Base-by-base conservation (phyloP, 352 stramenopile genomes). In the Globisporangium takayamanum region DNA sequence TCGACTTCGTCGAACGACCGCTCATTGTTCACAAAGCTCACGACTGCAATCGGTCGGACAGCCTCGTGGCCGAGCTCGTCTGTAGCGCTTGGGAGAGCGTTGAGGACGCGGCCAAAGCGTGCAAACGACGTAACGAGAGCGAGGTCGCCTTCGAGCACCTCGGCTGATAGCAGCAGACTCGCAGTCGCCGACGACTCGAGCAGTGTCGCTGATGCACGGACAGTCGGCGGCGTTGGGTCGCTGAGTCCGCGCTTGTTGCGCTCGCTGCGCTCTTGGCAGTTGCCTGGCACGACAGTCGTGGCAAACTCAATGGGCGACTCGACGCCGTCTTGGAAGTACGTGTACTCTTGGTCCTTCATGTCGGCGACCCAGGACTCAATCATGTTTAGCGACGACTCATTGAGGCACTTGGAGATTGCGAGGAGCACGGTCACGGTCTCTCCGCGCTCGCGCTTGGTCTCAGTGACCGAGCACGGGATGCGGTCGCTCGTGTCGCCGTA, bases 361-460 rank as follows among this genome's bases (percentile, higher is more conserved):
- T 57, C 16, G 6, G 48, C 53, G 28, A 89, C 64, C 80, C 80
- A 88, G 14, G 67, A 65, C 12, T 86, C 66, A 10, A 88, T 70
- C 15, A 65, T 53, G 6, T 49, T 57, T 8, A 89, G 44, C n/a
- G 68, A 52, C 45, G 59, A 58, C 28, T 80, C 55, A 57, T 74
- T 73, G 18, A 88, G 53, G 37, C 80, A 88, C 57, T 87, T 83
- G 52, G 77, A 87, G 62, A 89, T 74, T n/a, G 66, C 73, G n/a
- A 88, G 60, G 15, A 88, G 57, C 22, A 86, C 74, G 2, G 66
- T 69, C 0, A 70, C 70, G 42, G n/a, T 39, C 26, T 65, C 47
- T 5, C 55, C 64, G 14, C 58, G 41, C 16, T 78, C 26, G 37
- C 39, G 44, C 20, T 55, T 61, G 5, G 59, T 49, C 11, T 65